Evolutionary conservation across 148 eudicot species (phyloP), one percentile per base, ranked within the genome.

Genomic region (Beta vulgaris): DNA sequence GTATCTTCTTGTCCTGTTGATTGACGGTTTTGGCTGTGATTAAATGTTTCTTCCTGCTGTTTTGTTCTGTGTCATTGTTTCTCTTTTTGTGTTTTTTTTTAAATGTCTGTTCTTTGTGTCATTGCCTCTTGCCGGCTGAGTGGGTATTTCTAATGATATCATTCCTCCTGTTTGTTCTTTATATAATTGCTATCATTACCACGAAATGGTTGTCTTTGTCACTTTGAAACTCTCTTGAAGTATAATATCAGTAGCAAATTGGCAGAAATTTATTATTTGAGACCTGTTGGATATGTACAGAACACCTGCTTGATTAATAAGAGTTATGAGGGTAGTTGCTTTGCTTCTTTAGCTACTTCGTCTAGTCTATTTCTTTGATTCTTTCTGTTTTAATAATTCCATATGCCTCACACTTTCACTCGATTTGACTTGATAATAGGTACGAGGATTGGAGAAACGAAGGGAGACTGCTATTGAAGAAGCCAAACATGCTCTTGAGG

Each of bases 391-490:
- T 61, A n/a, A 51, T 51, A 57, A 21, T 37, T 53, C 54, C 19
- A 18, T 37, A 43, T 54, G 34, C n/a, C n/a, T n/a, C n/a, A n/a
- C n/a, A n/a, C 48, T 62, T 15, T 40, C 32, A 4, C 34, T 60
- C 35, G 58, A 63, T 77, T 62, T 79, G 42, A 28, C n/a, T 76
- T 72, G 67, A n/a, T 25, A 28, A 63, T 78, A 96, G 99, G 95
- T 83, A 16, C 97, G 97, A 77, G 98, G 97, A 15, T 40, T 88
- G 84, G 84, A 86, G 58, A 96, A 89, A 86, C 86, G 84, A 76
- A 88, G 88, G 84, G 89, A 85, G 67, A 90, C 90, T 68, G 97
- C 97, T 44, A 83, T 76, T 80, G 89, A 89, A 83, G 99, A 96
- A 89, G 98, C 97, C 44, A 85, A 81, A 74, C 79, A 75, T 82